Evolutionary conservation across 176 grass and related monocot genomes (phyloP).

Genomic region (Raddia distichophylla): DNA sequence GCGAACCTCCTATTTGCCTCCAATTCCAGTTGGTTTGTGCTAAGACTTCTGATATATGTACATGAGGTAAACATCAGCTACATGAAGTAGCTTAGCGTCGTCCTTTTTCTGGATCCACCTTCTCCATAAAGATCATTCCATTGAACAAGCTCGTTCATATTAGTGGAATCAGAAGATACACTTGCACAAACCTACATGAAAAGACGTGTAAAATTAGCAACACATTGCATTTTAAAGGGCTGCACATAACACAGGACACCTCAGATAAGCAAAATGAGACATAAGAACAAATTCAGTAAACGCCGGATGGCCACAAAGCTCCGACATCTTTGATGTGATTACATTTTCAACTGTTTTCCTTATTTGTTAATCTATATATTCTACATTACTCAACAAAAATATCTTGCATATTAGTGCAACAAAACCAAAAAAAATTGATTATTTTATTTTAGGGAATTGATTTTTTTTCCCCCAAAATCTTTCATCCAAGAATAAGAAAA

Average conservation of each 20-base stretch:
- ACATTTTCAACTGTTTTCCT: not conserved
- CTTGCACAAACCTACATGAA: constrained; percentile 85
- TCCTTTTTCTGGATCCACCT: constrained; percentile 93
- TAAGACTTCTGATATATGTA: constrained; percentile 29
- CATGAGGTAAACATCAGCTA: constrained; percentile 53
- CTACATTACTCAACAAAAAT: not conserved
- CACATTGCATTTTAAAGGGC: not conserved
- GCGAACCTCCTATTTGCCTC: constrained; percentile 3
- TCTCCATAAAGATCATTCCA: constrained; percentile 97
- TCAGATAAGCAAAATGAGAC: not conserved
- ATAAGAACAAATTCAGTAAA: not conserved
- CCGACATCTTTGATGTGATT: not conserved
- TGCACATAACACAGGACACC: not conserved
- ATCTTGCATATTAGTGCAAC: not conserved
- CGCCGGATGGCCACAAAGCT: not conserved
- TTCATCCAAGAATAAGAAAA: not conserved
- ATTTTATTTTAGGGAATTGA: not conserved
- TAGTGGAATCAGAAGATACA: constrained; percentile 88
- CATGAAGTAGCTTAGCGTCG: constrained; percentile 95
- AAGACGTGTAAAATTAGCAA: constrained; percentile 25
- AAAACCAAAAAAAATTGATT: not conserved
- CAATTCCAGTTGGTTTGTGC: constrained; percentile 18
- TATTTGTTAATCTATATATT: too few species aligned
- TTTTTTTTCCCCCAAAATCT: not conserved
- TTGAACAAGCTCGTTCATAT: constrained; percentile 86